Conservation (phyloP, 2,329 filamentous ascomycete genomes). For the Geoglossum cookeanum region DNA sequence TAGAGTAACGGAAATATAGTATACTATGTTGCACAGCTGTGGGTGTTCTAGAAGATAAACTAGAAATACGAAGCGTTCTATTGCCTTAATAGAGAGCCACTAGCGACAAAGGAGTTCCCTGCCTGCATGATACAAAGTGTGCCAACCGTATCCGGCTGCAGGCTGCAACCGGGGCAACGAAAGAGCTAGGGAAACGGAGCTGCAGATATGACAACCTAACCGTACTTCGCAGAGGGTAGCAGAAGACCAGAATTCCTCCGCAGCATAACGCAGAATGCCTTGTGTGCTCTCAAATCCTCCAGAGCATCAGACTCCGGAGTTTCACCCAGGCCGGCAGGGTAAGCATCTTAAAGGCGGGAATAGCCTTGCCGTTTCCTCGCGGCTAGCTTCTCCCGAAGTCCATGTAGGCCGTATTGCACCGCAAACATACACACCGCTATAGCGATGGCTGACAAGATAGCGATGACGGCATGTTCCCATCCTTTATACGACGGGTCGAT, state of each 20-base stretch:
- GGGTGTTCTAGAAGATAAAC: no score
- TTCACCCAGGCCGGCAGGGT: background rate
- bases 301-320: background rate
- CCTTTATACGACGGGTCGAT: conserved; percentile 11
- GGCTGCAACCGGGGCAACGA: background rate
- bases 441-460: conserved; percentile 2
- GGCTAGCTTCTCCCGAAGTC: conserved; percentile 1
- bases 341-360: background rate
- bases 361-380: conserved; percentile 1
- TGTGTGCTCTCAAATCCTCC: background rate
- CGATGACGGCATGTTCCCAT: background rate
- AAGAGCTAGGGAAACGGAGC: background rate
- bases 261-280: background rate
- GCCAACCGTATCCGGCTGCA: background rate
- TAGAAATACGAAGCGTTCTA: background rate
- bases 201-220: background rate
- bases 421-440: conserved; percentile 1
- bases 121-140: background rate
- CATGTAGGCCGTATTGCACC: conserved; percentile 4
- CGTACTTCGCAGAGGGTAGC: background rate
- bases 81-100: background rate
- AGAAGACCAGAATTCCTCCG: background rate
- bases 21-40: no score
- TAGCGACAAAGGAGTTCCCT: background rate
- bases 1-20: no score